phyloP scores from a whole-genome alignment of 164 flowering plant species.

The Vitis amurensis region DNA sequence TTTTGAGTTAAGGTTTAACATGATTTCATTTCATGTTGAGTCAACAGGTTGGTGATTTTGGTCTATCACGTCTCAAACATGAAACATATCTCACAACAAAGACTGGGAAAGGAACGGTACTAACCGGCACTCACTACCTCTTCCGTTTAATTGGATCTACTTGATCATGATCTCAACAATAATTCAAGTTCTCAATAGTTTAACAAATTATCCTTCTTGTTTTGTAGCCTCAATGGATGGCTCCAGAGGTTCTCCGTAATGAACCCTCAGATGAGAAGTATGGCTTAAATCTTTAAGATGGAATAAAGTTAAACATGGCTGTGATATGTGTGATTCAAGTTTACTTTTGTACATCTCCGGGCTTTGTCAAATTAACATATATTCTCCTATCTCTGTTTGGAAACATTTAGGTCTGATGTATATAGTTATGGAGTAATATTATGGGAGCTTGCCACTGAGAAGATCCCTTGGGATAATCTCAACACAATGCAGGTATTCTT shows the following conservation, averaged over 20 bases:
- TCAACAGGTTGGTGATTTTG: slow-evolving; percentile 93
- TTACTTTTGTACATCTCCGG: not conserved
- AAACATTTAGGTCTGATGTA: slow-evolving; percentile 70
- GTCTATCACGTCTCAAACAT: slow-evolving; percentile 88
- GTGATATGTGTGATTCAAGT: not conserved
- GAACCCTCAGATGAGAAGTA: slow-evolving; percentile 98
- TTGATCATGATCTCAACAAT: not conserved
- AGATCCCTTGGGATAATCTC: slow-evolving; percentile 96
- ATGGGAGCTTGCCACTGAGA: slow-evolving; percentile 95
- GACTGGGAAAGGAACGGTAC: slow-evolving; percentile 96
- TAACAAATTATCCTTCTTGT: slow-evolving; percentile 6
- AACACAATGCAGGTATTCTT: slow-evolving; percentile 89
- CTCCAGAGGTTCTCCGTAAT: slow-evolving; percentile 97
- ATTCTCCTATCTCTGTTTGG: slow-evolving; percentile 3
- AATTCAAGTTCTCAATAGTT: not conserved
- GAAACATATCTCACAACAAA: slow-evolving; percentile 77
- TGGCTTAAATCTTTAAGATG: slow-evolving; percentile 16
- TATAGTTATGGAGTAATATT: slow-evolving; percentile 92
- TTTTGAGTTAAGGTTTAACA: not conserved
- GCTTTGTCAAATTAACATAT: not conserved
- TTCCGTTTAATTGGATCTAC: not conserved
- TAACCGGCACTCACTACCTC: not conserved
- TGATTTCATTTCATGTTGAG: slow-evolving; percentile 5
- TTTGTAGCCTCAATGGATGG: slow-evolving; percentile 99
- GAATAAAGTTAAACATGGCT: not conserved